Evolutionary conservation across 2,329 filamentous ascomycete species (phyloP), one percentile per base, ranked within the genome.

Genomic region (Aspergillus proliferans): DNA sequence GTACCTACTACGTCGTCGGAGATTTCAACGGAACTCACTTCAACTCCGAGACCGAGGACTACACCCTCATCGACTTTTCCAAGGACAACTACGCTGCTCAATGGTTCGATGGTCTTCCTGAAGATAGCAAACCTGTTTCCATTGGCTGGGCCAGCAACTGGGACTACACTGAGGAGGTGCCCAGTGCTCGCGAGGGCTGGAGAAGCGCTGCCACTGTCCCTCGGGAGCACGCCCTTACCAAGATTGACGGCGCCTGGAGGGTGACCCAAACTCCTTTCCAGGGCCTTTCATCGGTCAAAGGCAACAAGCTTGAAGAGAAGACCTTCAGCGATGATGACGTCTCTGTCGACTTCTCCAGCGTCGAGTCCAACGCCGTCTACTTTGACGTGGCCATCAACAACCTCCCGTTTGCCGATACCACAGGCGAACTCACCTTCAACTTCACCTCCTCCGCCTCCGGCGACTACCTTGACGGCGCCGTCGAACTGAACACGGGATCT

Each of bases 111-210:
- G 72, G 71, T 4, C 60, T 71, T 40, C 60, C 73, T 0, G 66
- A 67, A 2, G 68, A 58, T 6, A 58, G 61, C 48, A 64, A 71
- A 28, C 71, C 72, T 38, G 60, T 82, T 46, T 76, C 69, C 36
- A 72, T 83, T 4, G 76, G 73, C 8, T 83, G 80, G 81, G 77
- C 77, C 0, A 76, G 71, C 47, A 83, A 83, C 53, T 83, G 80
- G 76, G 74, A 83, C 59, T 84, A 84, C 62, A 70, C 74, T 0
- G 67, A 77, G 50, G 51, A 69, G 2, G 77, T 81, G 0, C 80
- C 80, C 0, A 82, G 79, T 0, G 79, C 74, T 0, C 58, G 62
- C 5, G 77, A 83, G 57, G 71, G 75, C 24, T 83, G 77, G 74
- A 71, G 78, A 18, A 74, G 72, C 45, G 64, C 71, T 22, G 79